Base-by-base conservation (phyloP, 2,329 filamentous ascomycete species). In the Xylaria sp. region DNA sequence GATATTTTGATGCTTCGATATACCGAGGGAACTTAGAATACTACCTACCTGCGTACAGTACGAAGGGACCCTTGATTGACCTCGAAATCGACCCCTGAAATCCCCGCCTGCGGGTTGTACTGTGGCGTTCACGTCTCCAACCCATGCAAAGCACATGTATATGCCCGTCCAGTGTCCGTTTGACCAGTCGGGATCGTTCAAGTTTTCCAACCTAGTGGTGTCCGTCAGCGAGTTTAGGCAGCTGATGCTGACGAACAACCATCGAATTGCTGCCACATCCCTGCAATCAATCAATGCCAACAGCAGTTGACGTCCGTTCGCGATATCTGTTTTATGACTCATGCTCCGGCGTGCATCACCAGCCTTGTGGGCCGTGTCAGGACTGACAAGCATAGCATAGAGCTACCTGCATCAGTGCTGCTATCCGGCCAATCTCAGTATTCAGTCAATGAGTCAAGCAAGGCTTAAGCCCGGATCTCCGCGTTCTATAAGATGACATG, bases 221-320 rank as follows among this genome's bases (percentile, higher is more conserved):
- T n/a, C n/a, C n/a, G 33, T 37, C 47, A 51, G 17, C 55, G 37
- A 43, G 17, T 43, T 31, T 49, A 62, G 60, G 60, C 60, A 63
- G 47, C 60, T 46, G 46, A 11, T 52, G 60, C 60, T 63, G 60
- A 63, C 60, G 60, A 46, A 55, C 44, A 8, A 7, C 7, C 31
- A 13, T 35, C 31, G 31, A 13, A 17, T 23, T 25, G 17, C 15
- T n/a, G n/a, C 27, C 46, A 13, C 10, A 25, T 3, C 27, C 15
- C 13, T 21, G 29, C 44, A 31, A 33, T 35, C 29, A 3, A 23
- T 27, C 21, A 10, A 15, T 19, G 5, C 13, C 29, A 15, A 17
- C 5, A 8, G 31, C 17, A n/a, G 23, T 6, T n/a, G 31, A 15
- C 25, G n/a, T 31, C 7, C 25, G 33, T 48, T 35, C 27, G 7